Evolutionary conservation across 176 grass and related monocot species (phyloP), one percentile per base, ranked within the genome.

Genomic region (Cymbopogon citratus): DNA sequence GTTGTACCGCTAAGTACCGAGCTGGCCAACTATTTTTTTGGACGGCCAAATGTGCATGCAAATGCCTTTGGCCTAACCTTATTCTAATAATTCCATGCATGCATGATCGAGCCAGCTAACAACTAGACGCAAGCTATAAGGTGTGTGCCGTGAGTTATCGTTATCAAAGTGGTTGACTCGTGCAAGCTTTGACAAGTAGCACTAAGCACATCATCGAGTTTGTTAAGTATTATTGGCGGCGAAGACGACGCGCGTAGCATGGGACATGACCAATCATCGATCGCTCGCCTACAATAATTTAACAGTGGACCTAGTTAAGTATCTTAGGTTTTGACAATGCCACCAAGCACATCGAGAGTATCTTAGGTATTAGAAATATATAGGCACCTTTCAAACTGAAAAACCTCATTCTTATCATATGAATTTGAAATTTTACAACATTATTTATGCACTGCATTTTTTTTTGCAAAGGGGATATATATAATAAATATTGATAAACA

Each of bases 1-100:
- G 52, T 21, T 35, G 31, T 62, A 62, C 40, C 2, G n/a, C 40
- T 43, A 65, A 80, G 62, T 23, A 51, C 18, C 29, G 26, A 39
- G 9, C 39, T 29, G 31, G 76, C 69, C 27, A 49, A 69, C 76
- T 63, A 80, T 76, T 56, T 80, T 76, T 56, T 80, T 56, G 52
- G 78, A 45, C 57, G 34, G 57, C 52, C 35, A 85, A 86, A 46
- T 82, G 60, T 78, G 45, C 78, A n/a, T n/a, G n/a, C 73, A 60
- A 36, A 40, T 85, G 83, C 56, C 65, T 77, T 56, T 59, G 54
- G 57, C 73, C 87, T 89, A 85, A 81, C 76, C 51, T 80, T 85
- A 62, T 75, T 80, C 39, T 11, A 33, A 63, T 43, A 51, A 76
- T 75, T 74, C 28, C 9, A 62, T 79, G 14, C 69, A 73, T 51